Conservation (phyloP, 257 asterid genomes). For the Craterostigma plantagineum region DNA sequence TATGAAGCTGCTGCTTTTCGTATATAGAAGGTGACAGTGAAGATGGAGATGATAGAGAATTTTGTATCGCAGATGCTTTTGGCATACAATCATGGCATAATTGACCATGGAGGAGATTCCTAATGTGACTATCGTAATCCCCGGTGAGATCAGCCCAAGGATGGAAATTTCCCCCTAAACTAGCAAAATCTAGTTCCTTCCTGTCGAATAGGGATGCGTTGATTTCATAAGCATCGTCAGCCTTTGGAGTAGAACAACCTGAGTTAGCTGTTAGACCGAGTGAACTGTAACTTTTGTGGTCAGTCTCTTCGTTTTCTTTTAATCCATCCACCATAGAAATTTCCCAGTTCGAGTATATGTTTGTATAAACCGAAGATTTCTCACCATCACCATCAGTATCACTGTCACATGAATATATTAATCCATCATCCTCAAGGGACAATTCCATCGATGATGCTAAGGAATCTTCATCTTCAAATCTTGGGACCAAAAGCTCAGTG, state of each 20-base stretch:
- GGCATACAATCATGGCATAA: constrained; percentile 25
- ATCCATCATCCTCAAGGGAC: constrained; percentile 26
- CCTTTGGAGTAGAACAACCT: constrained; percentile 15
- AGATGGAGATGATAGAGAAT: neutral
- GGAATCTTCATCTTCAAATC: constrained; percentile 19
- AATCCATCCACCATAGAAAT: too few relatives aligned
- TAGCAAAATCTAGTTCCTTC: constrained; percentile 24
- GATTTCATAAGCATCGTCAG: constrained; percentile 15
- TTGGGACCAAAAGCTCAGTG: constrained; percentile 12
- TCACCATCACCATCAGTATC: constrained; percentile 21
- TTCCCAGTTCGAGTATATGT: too few relatives aligned
- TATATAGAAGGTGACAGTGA: constrained; percentile 15
- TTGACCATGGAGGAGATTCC: constrained; percentile 62
- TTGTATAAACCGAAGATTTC: too few relatives aligned
- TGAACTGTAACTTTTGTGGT: too few relatives aligned
- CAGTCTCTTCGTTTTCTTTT: too few relatives aligned
- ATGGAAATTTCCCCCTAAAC: constrained; percentile 30
- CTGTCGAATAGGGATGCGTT: constrained; percentile 23
- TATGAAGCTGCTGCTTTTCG: constrained; percentile 20
- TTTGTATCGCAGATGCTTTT: constrained; percentile 10
- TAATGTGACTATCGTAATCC: constrained; percentile 60
- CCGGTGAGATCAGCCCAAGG: constrained; percentile 79
- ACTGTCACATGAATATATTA: constrained; percentile 23
- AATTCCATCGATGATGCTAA: constrained; percentile 20
- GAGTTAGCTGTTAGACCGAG: constrained; percentile 8